phyloP scores from a whole-genome alignment of 1,284 basidiomycete species.

The Somion occarium region DNA sequence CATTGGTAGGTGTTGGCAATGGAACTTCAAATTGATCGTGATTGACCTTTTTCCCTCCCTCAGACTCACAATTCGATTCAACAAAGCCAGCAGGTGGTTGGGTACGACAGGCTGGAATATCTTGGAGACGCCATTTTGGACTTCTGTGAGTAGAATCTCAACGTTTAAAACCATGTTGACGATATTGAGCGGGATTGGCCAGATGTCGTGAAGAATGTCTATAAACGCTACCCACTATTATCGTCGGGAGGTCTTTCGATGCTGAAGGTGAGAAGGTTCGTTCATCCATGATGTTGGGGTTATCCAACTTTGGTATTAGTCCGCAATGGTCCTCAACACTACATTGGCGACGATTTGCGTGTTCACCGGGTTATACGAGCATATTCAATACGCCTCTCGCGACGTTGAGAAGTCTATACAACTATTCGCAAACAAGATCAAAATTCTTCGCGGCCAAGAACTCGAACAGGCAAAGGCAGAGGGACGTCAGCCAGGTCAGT shows the following conservation, averaged over 20 bases:
- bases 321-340: conserved; percentile 77
- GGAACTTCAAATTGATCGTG: neutral
- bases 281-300: no score
- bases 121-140: conserved; percentile 80
- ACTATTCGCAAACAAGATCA: conserved; percentile 48
- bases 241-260: conserved; percentile 70
- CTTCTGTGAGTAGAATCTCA: conserved; percentile 49
- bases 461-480: conserved; percentile 42
- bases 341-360: conserved; percentile 71
- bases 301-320: conserved; percentile 39
- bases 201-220: conserved; percentile 77
- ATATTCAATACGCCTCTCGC: conserved; percentile 54
- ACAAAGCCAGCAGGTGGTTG: conserved; percentile 43
- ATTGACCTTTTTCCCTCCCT: conserved; percentile 3
- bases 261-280: conserved; percentile 58
- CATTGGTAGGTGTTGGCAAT: conserved; percentile 47
- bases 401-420: conserved; percentile 46
- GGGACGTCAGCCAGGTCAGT: conserved; percentile 52
- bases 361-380: conserved; percentile 54
- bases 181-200: conserved; percentile 8
- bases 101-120: conserved; percentile 75
- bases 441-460: conserved; percentile 44
- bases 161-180: no score
- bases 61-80: conserved; percentile 65
- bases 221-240: conserved; percentile 52